Base-by-base conservation (phyloP, 1,284 basidiomycete genomes). In the Irpex lacteus region DNA sequence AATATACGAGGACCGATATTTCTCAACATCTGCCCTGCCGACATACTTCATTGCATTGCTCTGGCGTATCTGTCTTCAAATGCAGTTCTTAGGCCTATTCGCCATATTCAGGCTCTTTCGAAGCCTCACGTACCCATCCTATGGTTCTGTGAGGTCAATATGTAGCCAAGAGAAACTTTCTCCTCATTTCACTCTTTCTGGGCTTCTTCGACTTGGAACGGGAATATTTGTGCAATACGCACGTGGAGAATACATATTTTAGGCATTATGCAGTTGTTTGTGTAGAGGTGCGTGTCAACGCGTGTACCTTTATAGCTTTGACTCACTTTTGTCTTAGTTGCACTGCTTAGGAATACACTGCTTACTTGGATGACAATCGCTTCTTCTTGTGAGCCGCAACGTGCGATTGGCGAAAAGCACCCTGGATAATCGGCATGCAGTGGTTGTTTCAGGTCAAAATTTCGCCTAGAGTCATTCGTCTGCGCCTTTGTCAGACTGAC, bases 51-150 rank as follows among this genome's bases (percentile, higher is more conserved):
- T 26, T 26, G 26, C 26, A 2, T 26, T 4, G 3, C 26, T 26
- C 3, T 26, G 26, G 4, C 26, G 26, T 26, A 26, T 26, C 26
- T 4, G 26, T 4, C 26, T 26, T 2, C 3, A 3, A 44, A 11
- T 44, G 11, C 5, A 44, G 8, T 11, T 5, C 15, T 15, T 44
- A 3, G 40, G 40, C 15, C 54, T 7, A 3, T 58, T 32, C 8
- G 2, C 40, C 26, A 34, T 9, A 32, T 55, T 34, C 59, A 71
- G 86, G 85, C 85, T 82, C 84, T 84, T 78, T 87, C 85, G 85
- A 87, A 87, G 85, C 86, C 82, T 85, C 74, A 71, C 76, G 67
- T 75, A 76, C 74, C 75, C 75, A 62, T 67, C 55, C 50, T 11
- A 64, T 70, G 68, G 70, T 66, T 65, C 53, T 64, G 60, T 63